These are phyloP conservation scores for Helianthus tuberosus DNA, from an alignment of 129 eudicot species.

Conservation along the genomic window DNA sequence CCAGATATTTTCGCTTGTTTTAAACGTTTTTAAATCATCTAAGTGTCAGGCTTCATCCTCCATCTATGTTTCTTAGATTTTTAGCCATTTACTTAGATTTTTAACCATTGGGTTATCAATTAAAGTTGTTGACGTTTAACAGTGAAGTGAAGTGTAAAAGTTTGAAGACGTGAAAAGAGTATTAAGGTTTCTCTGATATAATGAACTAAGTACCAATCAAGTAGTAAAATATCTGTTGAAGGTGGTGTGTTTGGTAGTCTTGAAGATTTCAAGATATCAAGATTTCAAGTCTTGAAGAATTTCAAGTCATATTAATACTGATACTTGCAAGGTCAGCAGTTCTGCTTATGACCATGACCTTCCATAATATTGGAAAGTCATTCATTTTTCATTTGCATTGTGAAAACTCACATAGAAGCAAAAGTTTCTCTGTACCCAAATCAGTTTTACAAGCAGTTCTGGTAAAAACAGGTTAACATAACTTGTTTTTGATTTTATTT, in stretches of 20 bases:
- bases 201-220: conserved; percentile 53
- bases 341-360: conserved; percentile 48
- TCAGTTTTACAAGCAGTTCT: conserved; percentile 19
- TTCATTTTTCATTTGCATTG: background rate
- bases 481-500: background rate
- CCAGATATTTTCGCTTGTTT: background rate
- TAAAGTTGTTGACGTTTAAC: conserved; percentile 65
- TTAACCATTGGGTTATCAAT: conserved; percentile 33
- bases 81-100: too few species aligned
- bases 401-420: background rate
- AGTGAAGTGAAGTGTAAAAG: conserved; percentile 65
- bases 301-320: conserved; percentile 70
- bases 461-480: background rate
- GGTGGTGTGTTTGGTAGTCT: conserved; percentile 67
- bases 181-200: conserved; percentile 30
- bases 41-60: background rate
- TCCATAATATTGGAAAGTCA: conserved; percentile 31
- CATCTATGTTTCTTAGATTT: background rate
- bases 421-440: background rate
- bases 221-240: conserved; percentile 81
- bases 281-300: conserved; percentile 86
- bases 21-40: background rate
- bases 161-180: conserved; percentile 24
- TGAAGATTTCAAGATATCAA: conserved; percentile 68
- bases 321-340: conserved; percentile 67